Base-by-base conservation (phyloP, 768 basidiomycete species). In the Trametes sanguinea region DNA sequence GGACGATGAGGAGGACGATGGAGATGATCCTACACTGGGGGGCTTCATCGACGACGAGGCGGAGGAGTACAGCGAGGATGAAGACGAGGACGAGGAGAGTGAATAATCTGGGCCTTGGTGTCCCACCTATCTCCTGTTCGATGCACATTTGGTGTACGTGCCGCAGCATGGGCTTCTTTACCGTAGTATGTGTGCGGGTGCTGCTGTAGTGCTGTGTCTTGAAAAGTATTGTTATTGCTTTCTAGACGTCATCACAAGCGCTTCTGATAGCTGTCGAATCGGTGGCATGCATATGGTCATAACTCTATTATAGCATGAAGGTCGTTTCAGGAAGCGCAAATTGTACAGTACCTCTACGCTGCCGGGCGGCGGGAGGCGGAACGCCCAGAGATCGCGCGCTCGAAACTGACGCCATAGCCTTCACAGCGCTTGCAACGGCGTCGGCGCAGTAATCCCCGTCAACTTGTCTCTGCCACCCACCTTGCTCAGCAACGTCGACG, bases 1-100 rank as follows among this genome's bases (percentile, higher is more conserved):
- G 14, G 83, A 80, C 0, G 78, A 74, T 14, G 83, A 83, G 14
- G 73, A 74, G 1, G 73, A 72, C 13, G 83, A 82, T 10, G 72
- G 72, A 1, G 72, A 69, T 52, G 85, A 65, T 85, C 84, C 40
- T 82, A 86, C 60, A 81, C 82, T 61, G 71, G 75, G 17, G 78
- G 79, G 75, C 10, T 73, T 76, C 63, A 73, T 76, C 42, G 86
- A 89, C 65, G 86, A 89, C 67, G 89, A 88, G 55, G 87, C 87
- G 57, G 85, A 88, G 61, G 78, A 80, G 61, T 70, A 66, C 13
- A 67, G 64, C 10, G 83, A 81, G 27, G 83, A 79, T 57, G 80
- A 81, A 29, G 83, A 82, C n/a, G 83, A 83, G 32, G 72, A 73
- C 8, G 73, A 43, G 14, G 42, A 71, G 56, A 72, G 71, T 51